A percentile compares a stretch with the other conserved stretches of the same genome.
Conservation (phyloP, 2,329 filamentous ascomycete genomes). For the Monosporascus sp. region DNA sequence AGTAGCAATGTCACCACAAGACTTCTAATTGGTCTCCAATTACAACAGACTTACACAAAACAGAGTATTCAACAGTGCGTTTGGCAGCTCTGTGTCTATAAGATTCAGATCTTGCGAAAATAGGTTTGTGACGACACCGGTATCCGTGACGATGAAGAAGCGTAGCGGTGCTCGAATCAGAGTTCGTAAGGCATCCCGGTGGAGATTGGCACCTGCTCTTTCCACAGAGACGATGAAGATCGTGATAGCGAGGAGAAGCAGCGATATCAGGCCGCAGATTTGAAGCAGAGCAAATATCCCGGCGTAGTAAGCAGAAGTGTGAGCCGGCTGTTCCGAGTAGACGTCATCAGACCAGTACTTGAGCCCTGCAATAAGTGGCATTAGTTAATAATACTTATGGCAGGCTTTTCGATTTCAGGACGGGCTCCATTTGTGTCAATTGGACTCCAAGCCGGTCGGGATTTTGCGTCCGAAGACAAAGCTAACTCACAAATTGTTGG, state of each 20-base stretch:
- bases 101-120: conserved; percentile 43
- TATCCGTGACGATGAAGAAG: conserved; percentile 38
- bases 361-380: conserved; percentile 6
- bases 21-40: background rate
- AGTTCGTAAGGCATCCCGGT: conserved; percentile 18
- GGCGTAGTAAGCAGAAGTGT: conserved; percentile 18
- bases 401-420: background rate
- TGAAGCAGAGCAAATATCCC: conserved; percentile 19
- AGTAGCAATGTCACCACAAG: background rate
- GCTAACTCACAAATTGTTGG: conserved; percentile 10
- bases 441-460: background rate
- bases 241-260: conserved; percentile 10
- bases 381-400: background rate
- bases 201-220: conserved; percentile 12
- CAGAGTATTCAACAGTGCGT: conserved; percentile 25
- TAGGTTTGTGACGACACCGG: conserved; percentile 35
- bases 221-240: conserved; percentile 10
- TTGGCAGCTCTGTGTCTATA: conserved; percentile 35
- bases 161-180: conserved; percentile 35
- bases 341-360: conserved; percentile 17
- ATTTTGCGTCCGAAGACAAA: background rate
- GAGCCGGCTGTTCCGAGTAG: conserved; percentile 4
- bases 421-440: background rate
- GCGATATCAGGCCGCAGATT: conserved; percentile 8
- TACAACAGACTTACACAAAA: conserved; percentile 26